Percentiles rank a stretch among this genome's conserved stretches.
These are phyloP conservation scores for Citrus medica DNA, from an alignment of 345 rosid species.

Conservation along the genomic window DNA sequence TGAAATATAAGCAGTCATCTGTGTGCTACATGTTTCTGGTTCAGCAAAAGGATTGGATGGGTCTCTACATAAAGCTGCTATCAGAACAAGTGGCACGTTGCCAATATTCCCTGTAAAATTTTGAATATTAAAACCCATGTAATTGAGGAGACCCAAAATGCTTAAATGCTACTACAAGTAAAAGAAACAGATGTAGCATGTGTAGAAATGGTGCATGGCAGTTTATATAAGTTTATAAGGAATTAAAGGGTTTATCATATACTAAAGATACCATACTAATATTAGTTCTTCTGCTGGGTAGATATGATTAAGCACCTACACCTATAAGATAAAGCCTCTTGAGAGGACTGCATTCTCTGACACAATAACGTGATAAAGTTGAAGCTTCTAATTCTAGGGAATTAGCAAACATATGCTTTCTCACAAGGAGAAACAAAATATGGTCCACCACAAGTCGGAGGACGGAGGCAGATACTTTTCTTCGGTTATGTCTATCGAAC, in stretches of 20 bases:
- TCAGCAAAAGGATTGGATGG: constrained; percentile 85
- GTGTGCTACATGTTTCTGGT: constrained; percentile 65
- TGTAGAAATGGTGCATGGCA: background rate
- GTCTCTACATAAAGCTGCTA: constrained; percentile 91
- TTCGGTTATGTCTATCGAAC: background rate
- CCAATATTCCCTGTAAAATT: constrained; percentile 86
- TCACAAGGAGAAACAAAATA: background rate
- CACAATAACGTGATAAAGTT: background rate
- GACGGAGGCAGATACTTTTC: background rate
- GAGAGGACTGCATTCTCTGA: background rate
- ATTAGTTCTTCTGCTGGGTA: background rate
- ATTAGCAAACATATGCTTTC: background rate
- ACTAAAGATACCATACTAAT: background rate
- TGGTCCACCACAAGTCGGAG: background rate
- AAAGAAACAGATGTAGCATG: background rate
- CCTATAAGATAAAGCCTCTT: background rate
- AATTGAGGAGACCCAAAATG: background rate
- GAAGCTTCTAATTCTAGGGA: background rate
- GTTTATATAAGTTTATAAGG: background rate
- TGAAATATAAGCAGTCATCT: constrained; percentile 96
- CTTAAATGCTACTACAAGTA: background rate
- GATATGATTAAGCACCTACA: background rate
- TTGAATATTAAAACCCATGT: background rate
- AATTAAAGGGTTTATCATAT: background rate
- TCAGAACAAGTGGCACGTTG: constrained; percentile 93